Percentiles rank a stretch among this genome's conserved stretches.
phyloP scores from a whole-genome alignment of 2,329 filamentous ascomycete genomes.

The Teratosphaeria epicoccoides region DNA sequence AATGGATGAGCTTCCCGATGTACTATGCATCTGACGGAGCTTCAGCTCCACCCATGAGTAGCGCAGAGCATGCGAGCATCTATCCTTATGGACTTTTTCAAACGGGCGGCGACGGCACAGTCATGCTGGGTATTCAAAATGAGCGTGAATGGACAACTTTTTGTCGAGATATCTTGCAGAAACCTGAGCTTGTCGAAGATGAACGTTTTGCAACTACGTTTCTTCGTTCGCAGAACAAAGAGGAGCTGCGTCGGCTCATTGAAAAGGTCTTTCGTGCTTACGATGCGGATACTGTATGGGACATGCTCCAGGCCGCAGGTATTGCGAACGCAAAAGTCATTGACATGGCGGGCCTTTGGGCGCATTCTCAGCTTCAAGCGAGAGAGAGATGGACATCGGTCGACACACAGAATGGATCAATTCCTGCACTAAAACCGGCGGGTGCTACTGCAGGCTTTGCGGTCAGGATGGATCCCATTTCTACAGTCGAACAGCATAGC shows the following conservation, averaged over 20 bases:
- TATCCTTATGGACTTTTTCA: slow-evolving; percentile 49
- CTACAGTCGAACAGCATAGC: slow-evolving; percentile 42
- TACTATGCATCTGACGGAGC: slow-evolving; percentile 45
- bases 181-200: slow-evolving; percentile 35
- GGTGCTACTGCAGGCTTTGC: slow-evolving; percentile 29
- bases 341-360: slow-evolving; percentile 45
- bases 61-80: slow-evolving; percentile 45
- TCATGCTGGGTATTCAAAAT: slow-evolving; percentile 50
- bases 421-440: slow-evolving; percentile 42
- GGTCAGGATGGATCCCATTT: slow-evolving; percentile 36
- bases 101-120: slow-evolving; percentile 35
- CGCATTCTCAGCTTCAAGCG: slow-evolving; percentile 43
- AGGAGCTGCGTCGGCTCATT: slow-evolving; percentile 38
- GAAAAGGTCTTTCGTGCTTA: slow-evolving; percentile 31
- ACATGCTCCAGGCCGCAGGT: slow-evolving; percentile 36
- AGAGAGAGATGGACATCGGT: slow-evolving; percentile 43
- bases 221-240: slow-evolving; percentile 37
- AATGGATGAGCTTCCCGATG: slow-evolving; percentile 59
- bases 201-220: slow-evolving; percentile 40
- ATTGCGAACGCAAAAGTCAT: slow-evolving; percentile 49
- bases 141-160: slow-evolving; percentile 46
- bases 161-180: slow-evolving; percentile 36
- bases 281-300: slow-evolving; percentile 32
- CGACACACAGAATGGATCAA: slow-evolving; percentile 35
- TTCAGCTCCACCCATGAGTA: slow-evolving; percentile 33